These are phyloP conservation scores for Epichloe amarillans DNA, from an alignment of 2,329 filamentous ascomycete genomes.

Conservation along the genomic window DNA sequence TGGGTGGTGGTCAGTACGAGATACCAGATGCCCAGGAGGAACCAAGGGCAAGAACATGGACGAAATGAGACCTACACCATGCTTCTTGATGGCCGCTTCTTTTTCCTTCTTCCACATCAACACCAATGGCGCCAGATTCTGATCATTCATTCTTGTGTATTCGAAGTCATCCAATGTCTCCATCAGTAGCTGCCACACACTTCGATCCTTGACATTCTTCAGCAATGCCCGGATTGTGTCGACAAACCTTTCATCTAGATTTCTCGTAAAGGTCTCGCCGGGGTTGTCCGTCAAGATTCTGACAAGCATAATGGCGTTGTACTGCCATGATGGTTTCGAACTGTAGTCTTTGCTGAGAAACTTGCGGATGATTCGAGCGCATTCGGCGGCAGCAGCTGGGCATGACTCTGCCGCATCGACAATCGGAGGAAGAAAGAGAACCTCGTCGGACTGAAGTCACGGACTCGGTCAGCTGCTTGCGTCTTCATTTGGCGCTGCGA, in stretches of 20 bases:
- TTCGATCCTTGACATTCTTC: constrained; percentile 54
- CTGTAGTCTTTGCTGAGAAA: constrained; percentile 64
- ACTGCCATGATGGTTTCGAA: constrained; percentile 58
- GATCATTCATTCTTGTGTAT: constrained; percentile 56
- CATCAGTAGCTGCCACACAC: constrained; percentile 72
- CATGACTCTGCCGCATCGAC: constrained; percentile 93
- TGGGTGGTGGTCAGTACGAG: background rate
- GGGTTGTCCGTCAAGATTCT: constrained; percentile 90
- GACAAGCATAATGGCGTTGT: constrained; percentile 92
- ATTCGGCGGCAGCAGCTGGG: constrained; percentile 69
- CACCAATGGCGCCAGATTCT: constrained; percentile 55
- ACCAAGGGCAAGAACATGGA: background rate
- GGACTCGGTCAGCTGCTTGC: background rate
- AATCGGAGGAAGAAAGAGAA: constrained; percentile 81
- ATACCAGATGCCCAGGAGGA: background rate
- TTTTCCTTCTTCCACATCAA: constrained; percentile 89
- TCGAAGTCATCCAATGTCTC: constrained; percentile 77
- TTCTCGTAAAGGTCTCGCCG: constrained; percentile 77
- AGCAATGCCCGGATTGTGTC: constrained; percentile 63
- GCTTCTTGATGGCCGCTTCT: constrained; percentile 42
- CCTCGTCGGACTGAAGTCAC: constrained; percentile 61
- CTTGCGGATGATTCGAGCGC: constrained; percentile 68
- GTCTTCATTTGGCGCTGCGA: background rate
- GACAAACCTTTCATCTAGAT: constrained; percentile 76
- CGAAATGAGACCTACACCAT: constrained; percentile 27